Evolutionary conservation across 495 filamentous ascomycete species (phyloP).

Genomic region (Tricharina praecox): DNA sequence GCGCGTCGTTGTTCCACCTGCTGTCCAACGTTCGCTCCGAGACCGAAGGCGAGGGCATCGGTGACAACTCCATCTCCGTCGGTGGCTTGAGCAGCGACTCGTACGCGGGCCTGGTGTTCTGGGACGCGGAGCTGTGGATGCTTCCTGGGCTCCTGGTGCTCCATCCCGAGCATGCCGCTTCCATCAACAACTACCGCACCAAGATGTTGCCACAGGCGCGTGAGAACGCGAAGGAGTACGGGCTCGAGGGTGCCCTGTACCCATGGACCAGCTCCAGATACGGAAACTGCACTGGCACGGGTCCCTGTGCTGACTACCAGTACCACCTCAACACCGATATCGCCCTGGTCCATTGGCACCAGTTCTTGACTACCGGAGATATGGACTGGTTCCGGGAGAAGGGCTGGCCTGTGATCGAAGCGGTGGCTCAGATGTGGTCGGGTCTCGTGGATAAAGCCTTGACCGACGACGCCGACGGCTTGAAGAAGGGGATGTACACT

Average conservation of each 20-base stretch:
- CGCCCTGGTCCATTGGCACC: slow-evolving; percentile 38
- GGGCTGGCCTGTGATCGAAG: slow-evolving; percentile 34
- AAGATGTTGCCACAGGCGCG: slow-evolving; percentile 34
- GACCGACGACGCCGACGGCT: slow-evolving; percentile 27
- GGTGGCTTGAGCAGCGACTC: slow-evolving; percentile 38
- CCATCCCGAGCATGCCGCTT: slow-evolving; percentile 32
- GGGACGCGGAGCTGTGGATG: slow-evolving; percentile 47
- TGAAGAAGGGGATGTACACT: slow-evolving; percentile 28
- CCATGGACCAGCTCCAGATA: slow-evolving; percentile 43
- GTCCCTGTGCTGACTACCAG: slow-evolving; percentile 44
- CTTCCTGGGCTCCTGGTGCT: slow-evolving; percentile 37
- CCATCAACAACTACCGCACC: slow-evolving; percentile 37
- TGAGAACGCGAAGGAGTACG: slow-evolving; percentile 34
- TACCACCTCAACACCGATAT: slow-evolving; percentile 61
- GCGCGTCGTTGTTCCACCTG: slow-evolving; percentile 52
- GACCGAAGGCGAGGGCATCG: slow-evolving; percentile 34
- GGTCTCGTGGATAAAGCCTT: slow-evolving; percentile 32
- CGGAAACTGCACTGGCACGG: slow-evolving; percentile 43
- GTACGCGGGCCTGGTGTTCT: slow-evolving; percentile 42
- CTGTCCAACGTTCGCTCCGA: slow-evolving; percentile 39
- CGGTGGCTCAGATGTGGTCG: slow-evolving; percentile 33
- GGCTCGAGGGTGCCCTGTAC: slow-evolving; percentile 34
- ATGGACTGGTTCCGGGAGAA: slow-evolving; percentile 31
- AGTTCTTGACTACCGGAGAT: slow-evolving; percentile 35
- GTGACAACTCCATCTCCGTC: slow-evolving; percentile 38